A percentile compares a stretch with the other conserved stretches of the same genome.
Conservation (phyloP, 352 stramenopile genomes). For the Phytophthora rubi region DNA sequence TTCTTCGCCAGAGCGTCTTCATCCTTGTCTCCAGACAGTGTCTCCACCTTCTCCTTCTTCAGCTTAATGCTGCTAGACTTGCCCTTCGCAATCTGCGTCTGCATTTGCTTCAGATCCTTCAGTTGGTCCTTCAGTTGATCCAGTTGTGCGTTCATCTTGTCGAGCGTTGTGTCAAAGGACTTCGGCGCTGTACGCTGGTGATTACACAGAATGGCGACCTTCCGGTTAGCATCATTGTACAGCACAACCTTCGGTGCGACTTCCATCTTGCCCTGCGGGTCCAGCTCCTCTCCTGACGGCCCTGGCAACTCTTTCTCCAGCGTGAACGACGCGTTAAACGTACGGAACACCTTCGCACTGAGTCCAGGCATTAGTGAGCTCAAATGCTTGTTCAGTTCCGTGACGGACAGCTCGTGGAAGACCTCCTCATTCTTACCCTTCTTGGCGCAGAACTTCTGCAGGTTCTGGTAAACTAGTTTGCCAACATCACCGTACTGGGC, state of each 20-base stretch:
- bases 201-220: constrained; percentile 99
- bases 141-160: constrained; percentile 95
- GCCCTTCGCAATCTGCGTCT: constrained; percentile 85
- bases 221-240: constrained; percentile 99
- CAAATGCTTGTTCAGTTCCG: constrained; percentile 98
- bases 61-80: constrained; percentile 92
- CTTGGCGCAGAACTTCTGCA: constrained; percentile 96
- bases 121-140: constrained; percentile 94
- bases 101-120: constrained; percentile 95
- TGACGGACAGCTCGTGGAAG: constrained; percentile 96
- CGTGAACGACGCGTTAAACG: constrained; percentile 99
- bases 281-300: constrained; percentile 47
- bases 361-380: constrained; percentile 99
- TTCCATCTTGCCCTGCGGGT: constrained; percentile 69
- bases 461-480: constrained; percentile 94
- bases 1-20: constrained; percentile 91
- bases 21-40: constrained; percentile 81
- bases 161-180: constrained; percentile 94
- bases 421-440: constrained; percentile 98
- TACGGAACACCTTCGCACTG: constrained; percentile 99
- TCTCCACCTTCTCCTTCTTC: constrained; percentile 85
- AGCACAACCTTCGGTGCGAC: constrained; percentile 93
- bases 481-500: constrained; percentile 90
- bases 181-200: constrained; percentile 99
- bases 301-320: constrained; percentile 96